These are phyloP conservation scores for Stephanodiscus minutulus DNA, from an alignment of 108 stramenopile genomes.

Conservation along the genomic window DNA sequence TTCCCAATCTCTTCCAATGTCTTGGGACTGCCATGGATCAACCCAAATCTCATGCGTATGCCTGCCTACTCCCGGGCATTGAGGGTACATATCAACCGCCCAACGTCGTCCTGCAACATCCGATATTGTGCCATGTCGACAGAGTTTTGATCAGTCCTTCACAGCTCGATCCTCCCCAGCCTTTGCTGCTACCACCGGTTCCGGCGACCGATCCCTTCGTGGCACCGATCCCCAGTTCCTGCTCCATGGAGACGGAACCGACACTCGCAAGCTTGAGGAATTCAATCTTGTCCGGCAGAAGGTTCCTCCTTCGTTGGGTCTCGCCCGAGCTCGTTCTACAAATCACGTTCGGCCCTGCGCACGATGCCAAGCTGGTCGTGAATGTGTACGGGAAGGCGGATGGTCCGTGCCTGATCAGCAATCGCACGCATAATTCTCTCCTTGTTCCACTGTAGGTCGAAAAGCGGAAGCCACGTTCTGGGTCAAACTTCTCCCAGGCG, in stretches of 20 bases:
- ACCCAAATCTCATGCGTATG: slow-evolving; percentile 93
- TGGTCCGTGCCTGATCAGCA: slow-evolving; percentile 89
- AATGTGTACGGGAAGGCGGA: slow-evolving; percentile 92
- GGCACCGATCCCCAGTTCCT: slow-evolving; percentile 62
- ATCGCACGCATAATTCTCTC: slow-evolving; percentile 94
- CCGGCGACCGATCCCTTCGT: slow-evolving; percentile 81
- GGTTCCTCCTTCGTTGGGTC: slow-evolving; percentile 81
- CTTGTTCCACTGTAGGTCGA: slow-evolving; percentile 98
- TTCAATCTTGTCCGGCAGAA: slow-evolving; percentile 77
- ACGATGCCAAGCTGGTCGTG: slow-evolving; percentile 81
- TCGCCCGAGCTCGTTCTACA: slow-evolving; percentile 72
- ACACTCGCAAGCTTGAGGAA: slow-evolving; percentile 73
- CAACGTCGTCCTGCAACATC: slow-evolving; percentile 85
- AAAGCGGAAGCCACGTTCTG: slow-evolving; percentile 91
- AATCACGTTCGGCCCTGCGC: slow-evolving; percentile 68
- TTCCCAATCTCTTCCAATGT: slow-evolving; percentile 93
- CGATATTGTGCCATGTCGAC: slow-evolving; percentile 79
- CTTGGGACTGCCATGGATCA: slow-evolving; percentile 90
- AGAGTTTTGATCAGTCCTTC: slow-evolving; percentile 73
- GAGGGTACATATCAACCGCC: slow-evolving; percentile 82
- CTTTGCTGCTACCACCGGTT: slow-evolving; percentile 53
- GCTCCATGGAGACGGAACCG: slow-evolving; percentile 80
- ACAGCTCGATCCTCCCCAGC: slow-evolving; percentile 43
- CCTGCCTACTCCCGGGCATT: slow-evolving; percentile 91
- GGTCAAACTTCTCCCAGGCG: slow-evolving; percentile 97